Evolutionary conservation across 768 basidiomycete species (phyloP).

Genomic region (Mycena pura): DNA sequence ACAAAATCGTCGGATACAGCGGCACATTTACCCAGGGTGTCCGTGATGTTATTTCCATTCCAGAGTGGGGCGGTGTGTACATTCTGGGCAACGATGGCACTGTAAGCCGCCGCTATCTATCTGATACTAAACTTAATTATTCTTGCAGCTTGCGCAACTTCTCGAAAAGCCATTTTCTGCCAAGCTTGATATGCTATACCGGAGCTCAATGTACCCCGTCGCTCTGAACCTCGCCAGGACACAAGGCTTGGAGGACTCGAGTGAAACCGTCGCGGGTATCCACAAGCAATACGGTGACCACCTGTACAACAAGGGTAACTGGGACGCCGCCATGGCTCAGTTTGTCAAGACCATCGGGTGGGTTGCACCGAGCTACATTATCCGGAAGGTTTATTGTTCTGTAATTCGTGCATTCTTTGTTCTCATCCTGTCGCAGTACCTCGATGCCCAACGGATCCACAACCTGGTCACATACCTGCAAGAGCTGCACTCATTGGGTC

Average conservation of each 20-base stretch:
- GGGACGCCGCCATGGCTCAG: slow-evolving; percentile 92
- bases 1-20: slow-evolving; percentile 87
- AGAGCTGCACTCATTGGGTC: slow-evolving; percentile 87
- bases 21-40: slow-evolving; percentile 86
- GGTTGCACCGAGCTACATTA: slow-evolving; percentile 93
- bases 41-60: slow-evolving; percentile 71
- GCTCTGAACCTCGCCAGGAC: slow-evolving; percentile 86
- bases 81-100: slow-evolving; percentile 80
- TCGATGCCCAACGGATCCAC: slow-evolving; percentile 95
- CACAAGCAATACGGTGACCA: slow-evolving; percentile 91
- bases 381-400: slow-evolving; percentile 75
- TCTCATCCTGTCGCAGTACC: slow-evolving; percentile 63
- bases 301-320: slow-evolving; percentile 89
- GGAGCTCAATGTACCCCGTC: slow-evolving; percentile 76
- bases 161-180: slow-evolving; percentile 80
- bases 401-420: background rate
- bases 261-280: slow-evolving; percentile 76
- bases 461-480: slow-evolving; percentile 96
- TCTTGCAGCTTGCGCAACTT: slow-evolving; percentile 63
- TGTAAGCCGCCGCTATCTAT: slow-evolving; percentile 47
- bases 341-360: slow-evolving; percentile 90
- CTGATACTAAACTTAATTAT: background rate
- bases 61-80: slow-evolving; percentile 80
- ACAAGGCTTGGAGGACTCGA: slow-evolving; percentile 72
- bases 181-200: slow-evolving; percentile 89